phyloP scores from a whole-genome alignment of 345 rosid species.

The Clausena lansium region DNA sequence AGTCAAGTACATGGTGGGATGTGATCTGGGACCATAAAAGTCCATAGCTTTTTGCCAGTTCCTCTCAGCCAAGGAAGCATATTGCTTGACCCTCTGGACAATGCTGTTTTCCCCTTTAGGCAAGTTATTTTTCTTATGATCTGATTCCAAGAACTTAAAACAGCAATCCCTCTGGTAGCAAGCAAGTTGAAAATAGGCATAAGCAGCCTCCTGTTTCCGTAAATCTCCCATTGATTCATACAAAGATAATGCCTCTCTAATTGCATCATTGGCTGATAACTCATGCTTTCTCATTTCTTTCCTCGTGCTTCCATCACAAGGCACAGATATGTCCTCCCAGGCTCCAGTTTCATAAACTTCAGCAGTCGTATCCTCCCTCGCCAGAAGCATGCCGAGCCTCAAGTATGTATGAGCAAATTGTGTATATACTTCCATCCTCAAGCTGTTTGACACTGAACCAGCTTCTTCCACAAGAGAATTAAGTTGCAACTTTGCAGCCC shows the following conservation, averaged over 20 bases:
- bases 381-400: conserved; percentile 90
- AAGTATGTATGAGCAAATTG: conserved; percentile 86
- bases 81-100: conserved; percentile 73
- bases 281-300: conserved; percentile 53
- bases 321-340: conserved; percentile 30
- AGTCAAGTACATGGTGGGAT: conserved; percentile 75
- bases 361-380: conserved; percentile 57
- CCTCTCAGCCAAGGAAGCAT: conserved; percentile 80
- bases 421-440: conserved; percentile 71
- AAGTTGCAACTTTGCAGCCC: conserved; percentile 74
- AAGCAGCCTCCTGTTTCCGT: conserved; percentile 89
- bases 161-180: conserved; percentile 79
- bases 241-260: conserved; percentile 77
- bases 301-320: conserved; percentile 31
- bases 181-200: conserved; percentile 81
- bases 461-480: conserved; percentile 35
- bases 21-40: conserved; percentile 65
- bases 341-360: conserved; percentile 51
- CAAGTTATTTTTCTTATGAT: conserved; percentile 36
- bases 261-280: conserved; percentile 85
- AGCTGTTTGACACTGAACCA: conserved; percentile 35
- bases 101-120: conserved; percentile 45
- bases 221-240: conserved; percentile 80
- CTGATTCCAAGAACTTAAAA: conserved; percentile 55
- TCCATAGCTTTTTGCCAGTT: conserved; percentile 83